A percentile compares a stretch with the other conserved stretches of the same genome.
Conservation (phyloP, 306 rosid genomes). For the Prunus mume region DNA sequence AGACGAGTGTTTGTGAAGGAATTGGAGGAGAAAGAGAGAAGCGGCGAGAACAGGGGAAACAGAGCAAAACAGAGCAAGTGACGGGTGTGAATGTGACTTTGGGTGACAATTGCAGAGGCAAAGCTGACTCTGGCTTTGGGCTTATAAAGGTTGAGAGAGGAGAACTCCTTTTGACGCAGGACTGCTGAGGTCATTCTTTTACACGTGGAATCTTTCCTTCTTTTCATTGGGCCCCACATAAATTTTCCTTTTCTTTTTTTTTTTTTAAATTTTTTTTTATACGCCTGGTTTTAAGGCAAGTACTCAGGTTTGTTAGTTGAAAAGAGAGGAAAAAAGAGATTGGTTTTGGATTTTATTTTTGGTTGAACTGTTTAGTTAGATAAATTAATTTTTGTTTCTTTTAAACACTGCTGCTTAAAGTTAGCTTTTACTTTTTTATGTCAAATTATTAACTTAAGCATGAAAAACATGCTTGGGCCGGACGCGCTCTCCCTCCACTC, state of each 20-base stretch:
- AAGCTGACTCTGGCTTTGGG: background rate
- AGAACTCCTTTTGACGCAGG: conserved; percentile 11
- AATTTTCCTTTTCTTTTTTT: background rate
- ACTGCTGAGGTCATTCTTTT: conserved; percentile 2
- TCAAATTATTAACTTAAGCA: too few relatives aligned
- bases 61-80: background rate
- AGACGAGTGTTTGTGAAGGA: background rate
- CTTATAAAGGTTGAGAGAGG: background rate
- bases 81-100: background rate
- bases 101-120: background rate
- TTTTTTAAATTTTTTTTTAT: background rate
- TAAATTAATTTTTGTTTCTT: too few relatives aligned
- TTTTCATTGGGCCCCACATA: background rate
- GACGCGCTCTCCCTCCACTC: too few relatives aligned
- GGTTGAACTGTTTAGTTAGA: too few relatives aligned
- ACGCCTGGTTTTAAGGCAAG: background rate
- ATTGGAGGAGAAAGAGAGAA: background rate
- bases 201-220: background rate
- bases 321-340: background rate
- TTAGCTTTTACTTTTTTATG: too few relatives aligned
- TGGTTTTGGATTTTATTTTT: too few relatives aligned
- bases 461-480: too few relatives aligned
- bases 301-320: background rate
- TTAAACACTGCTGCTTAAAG: too few relatives aligned
- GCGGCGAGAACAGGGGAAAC: conserved; percentile 3